Conservation (phyloP, 179 eudicot genomes). For the Spergularia azorica region DNA sequence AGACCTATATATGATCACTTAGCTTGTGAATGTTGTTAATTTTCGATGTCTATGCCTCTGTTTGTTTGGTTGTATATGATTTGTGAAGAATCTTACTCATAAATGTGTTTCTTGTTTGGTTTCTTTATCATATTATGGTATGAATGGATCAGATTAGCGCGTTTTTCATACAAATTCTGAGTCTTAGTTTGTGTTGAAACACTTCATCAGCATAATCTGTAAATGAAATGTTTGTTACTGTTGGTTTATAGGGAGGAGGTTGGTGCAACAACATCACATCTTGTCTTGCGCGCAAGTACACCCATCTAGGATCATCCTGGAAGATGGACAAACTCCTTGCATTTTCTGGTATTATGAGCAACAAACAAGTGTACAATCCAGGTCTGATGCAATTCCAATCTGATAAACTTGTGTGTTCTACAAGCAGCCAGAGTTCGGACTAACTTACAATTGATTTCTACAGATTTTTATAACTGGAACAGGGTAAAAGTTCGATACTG, state of each 20-base stretch:
- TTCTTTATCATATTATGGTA: too few relatives aligned
- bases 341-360: slow-evolving; percentile 80
- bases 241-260: slow-evolving; percentile 75
- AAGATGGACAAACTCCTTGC: slow-evolving; percentile 63
- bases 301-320: slow-evolving; percentile 76
- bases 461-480: slow-evolving; percentile 95
- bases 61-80: too few relatives aligned
- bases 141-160: too few relatives aligned
- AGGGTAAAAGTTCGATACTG: slow-evolving; percentile 85
- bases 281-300: slow-evolving; percentile 62
- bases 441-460: slow-evolving; percentile 22
- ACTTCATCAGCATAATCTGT: background rate
- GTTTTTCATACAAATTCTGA: too few relatives aligned
- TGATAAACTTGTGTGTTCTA: background rate
- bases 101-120: too few relatives aligned
- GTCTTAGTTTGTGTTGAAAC: background rate
- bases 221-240: slow-evolving; percentile 11
- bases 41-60: too few relatives aligned
- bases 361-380: slow-evolving; percentile 65
- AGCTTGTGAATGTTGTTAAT: too few relatives aligned
- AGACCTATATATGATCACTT: too few relatives aligned
- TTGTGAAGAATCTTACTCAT: too few relatives aligned
- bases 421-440: background rate
- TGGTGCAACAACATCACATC: slow-evolving; percentile 87
- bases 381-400: slow-evolving; percentile 39